These are phyloP conservation scores for Cucurbitaria berberidis DNA, from an alignment of 2,329 filamentous ascomycete genomes.

Conservation along the genomic window DNA sequence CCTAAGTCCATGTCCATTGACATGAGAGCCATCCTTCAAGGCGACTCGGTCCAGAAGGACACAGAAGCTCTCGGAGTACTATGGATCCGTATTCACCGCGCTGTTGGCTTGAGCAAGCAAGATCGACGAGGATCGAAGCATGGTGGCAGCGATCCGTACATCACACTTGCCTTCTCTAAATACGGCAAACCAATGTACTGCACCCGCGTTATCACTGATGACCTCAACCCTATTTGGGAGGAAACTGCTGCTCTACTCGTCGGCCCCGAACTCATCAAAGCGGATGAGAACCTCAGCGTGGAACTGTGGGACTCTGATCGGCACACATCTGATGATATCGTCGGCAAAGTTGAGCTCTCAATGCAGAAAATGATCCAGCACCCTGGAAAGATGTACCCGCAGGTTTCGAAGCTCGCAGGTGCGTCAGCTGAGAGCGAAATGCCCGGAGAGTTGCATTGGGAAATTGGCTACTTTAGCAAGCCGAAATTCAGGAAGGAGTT, in stretches of 20 bases:
- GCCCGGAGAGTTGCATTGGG: conserved; percentile 94
- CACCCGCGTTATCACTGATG: conserved; percentile 92
- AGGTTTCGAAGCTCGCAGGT: conserved; percentile 81
- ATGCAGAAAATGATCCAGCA: conserved; percentile 96
- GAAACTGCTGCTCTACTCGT: conserved; percentile 86
- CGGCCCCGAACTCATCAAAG: conserved; percentile 88
- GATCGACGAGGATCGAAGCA: conserved; percentile 81
- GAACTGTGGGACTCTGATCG: conserved; percentile 97
- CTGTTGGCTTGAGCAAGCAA: conserved; percentile 87
- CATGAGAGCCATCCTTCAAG: conserved; percentile 85
- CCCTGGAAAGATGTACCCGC: conserved; percentile 89
- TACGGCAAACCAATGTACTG: conserved; percentile 98
- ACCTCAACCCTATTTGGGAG: conserved; percentile 91
- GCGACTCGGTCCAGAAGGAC: conserved; percentile 91
- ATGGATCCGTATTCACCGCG: conserved; percentile 90
- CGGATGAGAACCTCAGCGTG: conserved; percentile 88
- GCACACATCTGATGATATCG: conserved; percentile 89
- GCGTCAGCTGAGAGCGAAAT: conserved; percentile 84
- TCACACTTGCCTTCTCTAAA: conserved; percentile 93
- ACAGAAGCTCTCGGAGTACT: conserved; percentile 85
- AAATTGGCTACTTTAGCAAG: conserved; percentile 94
- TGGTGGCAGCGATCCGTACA: conserved; percentile 93
- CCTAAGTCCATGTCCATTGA: conserved; percentile 94
- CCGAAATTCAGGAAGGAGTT: conserved; percentile 84
- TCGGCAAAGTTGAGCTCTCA: conserved; percentile 91